These are phyloP conservation scores for Phallus indusiatus DNA, from an alignment of 768 basidiomycete species.

Conservation along the genomic window DNA sequence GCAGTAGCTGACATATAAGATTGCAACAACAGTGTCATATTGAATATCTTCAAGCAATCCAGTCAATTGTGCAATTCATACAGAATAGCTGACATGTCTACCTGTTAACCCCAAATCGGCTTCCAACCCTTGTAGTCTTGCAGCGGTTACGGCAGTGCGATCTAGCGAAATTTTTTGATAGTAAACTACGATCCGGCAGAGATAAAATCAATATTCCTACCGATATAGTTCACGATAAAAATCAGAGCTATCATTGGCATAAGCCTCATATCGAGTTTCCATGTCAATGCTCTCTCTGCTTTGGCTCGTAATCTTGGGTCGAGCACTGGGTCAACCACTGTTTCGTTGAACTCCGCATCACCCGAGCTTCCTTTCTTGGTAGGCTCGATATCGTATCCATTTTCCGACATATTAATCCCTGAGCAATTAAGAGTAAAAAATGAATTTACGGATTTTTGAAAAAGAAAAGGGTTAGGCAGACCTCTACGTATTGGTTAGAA, in stretches of 20 bases:
- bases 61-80: not conserved
- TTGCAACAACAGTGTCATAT: constrained; percentile 42
- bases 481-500: not conserved
- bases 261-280: constrained; percentile 46
- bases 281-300: constrained; percentile 34
- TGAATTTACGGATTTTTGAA: not conserved
- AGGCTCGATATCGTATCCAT: not conserved
- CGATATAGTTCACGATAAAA: constrained; percentile 61
- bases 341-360: not conserved
- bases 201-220: not conserved
- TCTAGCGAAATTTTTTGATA: not conserved
- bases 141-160: constrained; percentile 22
- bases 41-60: constrained; percentile 32
- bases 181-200: not conserved
- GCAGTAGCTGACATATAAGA: constrained; percentile 49
- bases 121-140: constrained; percentile 31
- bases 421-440: not conserved
- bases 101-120: constrained; percentile 28
- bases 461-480: not conserved
- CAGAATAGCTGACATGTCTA: constrained; percentile 3
- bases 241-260: constrained; percentile 50
- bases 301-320: constrained; percentile 13
- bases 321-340: not conserved
- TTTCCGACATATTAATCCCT: not conserved
- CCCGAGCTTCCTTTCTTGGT: not conserved